These are phyloP conservation scores for Mycena chlorophos DNA, from an alignment of 768 basidiomycete species.

Conservation along the genomic window DNA sequence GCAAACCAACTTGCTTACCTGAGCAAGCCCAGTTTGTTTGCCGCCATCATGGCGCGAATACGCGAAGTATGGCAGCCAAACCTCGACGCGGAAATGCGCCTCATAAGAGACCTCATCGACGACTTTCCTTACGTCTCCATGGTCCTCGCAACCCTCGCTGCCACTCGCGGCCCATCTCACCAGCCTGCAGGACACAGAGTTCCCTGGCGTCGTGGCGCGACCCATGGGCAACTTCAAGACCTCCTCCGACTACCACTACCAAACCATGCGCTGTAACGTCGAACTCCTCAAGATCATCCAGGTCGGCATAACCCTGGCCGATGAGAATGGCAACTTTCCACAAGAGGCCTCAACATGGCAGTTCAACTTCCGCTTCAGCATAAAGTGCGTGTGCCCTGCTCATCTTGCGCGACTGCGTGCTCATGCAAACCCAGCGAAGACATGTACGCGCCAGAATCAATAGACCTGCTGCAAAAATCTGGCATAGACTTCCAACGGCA, in stretches of 20 bases:
- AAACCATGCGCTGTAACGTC: constrained; percentile 99
- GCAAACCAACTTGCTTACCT: constrained; percentile 11
- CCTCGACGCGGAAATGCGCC: constrained; percentile 89
- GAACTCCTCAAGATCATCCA: constrained; percentile 98
- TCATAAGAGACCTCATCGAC: constrained; percentile 84
- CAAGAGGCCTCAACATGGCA: constrained; percentile 96
- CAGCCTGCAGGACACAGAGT: constrained; percentile 86
- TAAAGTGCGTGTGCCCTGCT: constrained; percentile 58
- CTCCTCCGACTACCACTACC: constrained; percentile 97
- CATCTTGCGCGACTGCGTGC: not conserved
- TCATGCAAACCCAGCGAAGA: constrained; percentile 66
- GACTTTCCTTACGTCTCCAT: constrained; percentile 93
- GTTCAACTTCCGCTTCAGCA: constrained; percentile 95
- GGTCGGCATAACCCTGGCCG: constrained; percentile 90
- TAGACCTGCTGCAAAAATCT: constrained; percentile 91
- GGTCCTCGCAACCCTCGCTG: constrained; percentile 44
- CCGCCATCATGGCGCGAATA: constrained; percentile 68
- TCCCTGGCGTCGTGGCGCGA: constrained; percentile 96
- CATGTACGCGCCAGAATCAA: constrained; percentile 98
- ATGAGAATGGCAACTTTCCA: constrained; percentile 91
- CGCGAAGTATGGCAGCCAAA: constrained; percentile 95
- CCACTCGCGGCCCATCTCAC: constrained; percentile 27
- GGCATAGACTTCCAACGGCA: constrained; percentile 95
- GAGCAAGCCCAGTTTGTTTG: not conserved
- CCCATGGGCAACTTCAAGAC: constrained; percentile 97